Evolutionary conservation across 352 stramenopile species (phyloP), one percentile per base, ranked within the genome.

Genomic region (Blastocystis hominis): DNA sequence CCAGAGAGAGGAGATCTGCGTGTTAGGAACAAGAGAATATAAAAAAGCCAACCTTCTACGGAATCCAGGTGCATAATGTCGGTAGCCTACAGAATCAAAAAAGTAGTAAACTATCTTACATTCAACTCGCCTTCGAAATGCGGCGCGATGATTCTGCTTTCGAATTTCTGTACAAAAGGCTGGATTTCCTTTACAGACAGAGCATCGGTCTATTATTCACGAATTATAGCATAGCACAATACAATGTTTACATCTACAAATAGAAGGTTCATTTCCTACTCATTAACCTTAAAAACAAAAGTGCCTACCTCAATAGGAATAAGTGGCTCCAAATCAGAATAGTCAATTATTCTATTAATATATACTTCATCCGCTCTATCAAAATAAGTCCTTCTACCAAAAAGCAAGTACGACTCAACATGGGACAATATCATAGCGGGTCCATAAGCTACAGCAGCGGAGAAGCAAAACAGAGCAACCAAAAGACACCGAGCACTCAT

Each of bases 381-480:
- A 38, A 30, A 64, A 38, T 38, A 64, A 0, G 15, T 34, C 40
- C 15, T 47, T 34, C 4, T 5, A 36, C 17, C 34, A 30, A 55
- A 20, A 53, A 64, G 20, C 72, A 44, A 38, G 24, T 72, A 34
- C 34, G 50, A 64, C 55, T 13, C 72, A 34, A 30, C 54, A 17
- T 66, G 44, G 20, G 38, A 38, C 7, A 84, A 24, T 13, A 84
- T 30, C 17, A 84, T 68, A 24, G 46, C 34, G 36, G 72, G 72
- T 17, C 72, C 72, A 54, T 56, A 64, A 4, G 72, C 72, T 17
- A 30, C 55, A 53, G 36, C 72, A 50, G 24, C 42, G 24, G 72
- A 84, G 68, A 68, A 66, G 72, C 47, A 84, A 68, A 69, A 66
- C 56, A 84, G 36, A 64, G 54, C 50, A 64, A 84, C 46, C 72